A percentile compares a stretch with the other conserved stretches of the same genome.
phyloP scores from a whole-genome alignment of 768 basidiomycete genomes.

The Amanita inopinata region DNA sequence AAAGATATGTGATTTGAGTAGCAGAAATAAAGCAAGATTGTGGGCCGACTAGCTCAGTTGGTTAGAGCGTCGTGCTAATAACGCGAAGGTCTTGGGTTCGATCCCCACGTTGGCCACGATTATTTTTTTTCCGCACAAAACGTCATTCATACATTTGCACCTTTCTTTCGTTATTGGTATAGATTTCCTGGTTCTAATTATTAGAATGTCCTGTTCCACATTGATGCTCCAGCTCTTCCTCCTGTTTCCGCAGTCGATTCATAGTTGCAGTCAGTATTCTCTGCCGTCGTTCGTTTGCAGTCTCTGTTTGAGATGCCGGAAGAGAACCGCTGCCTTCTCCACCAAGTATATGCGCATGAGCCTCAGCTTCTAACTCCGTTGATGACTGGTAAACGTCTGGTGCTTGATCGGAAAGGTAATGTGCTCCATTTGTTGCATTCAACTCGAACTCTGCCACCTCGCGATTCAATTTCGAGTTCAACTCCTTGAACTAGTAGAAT shows the following conservation, averaged over 20 bases:
- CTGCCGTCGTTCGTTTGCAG: slow-evolving; percentile 46
- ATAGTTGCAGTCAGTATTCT: slow-evolving; percentile 53
- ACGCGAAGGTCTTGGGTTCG: slow-evolving; percentile 79
- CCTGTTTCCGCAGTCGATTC: slow-evolving; percentile 48
- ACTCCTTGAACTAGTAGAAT: slow-evolving; percentile 53
- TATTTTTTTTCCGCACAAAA: too few species aligned
- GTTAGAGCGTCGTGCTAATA: slow-evolving; percentile 92
- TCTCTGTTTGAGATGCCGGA: slow-evolving; percentile 26
- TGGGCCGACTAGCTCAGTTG: slow-evolving; percentile 91
- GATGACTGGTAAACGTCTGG: slow-evolving; percentile 44
- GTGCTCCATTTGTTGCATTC: slow-evolving; percentile 39
- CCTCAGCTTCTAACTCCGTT: slow-evolving; percentile 48
- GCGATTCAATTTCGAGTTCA: slow-evolving; percentile 65
- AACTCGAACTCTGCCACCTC: slow-evolving; percentile 66
- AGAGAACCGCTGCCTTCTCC: slow-evolving; percentile 23
- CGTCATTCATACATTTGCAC: slow-evolving; percentile 11
- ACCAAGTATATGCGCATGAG: slow-evolving; percentile 44
- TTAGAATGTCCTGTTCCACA: slow-evolving; percentile 44
- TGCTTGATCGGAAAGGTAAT: slow-evolving; percentile 31
- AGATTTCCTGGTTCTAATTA: too few species aligned
- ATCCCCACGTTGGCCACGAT: slow-evolving; percentile 69
- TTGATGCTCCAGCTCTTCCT: slow-evolving; percentile 61
- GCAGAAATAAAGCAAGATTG: too few species aligned
- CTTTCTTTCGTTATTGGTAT: slow-evolving; percentile 11
- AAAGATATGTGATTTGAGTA: too few species aligned